Conservation (phyloP, 2,329 filamentous ascomycete genomes). For the Xylariaceae sp. region DNA sequence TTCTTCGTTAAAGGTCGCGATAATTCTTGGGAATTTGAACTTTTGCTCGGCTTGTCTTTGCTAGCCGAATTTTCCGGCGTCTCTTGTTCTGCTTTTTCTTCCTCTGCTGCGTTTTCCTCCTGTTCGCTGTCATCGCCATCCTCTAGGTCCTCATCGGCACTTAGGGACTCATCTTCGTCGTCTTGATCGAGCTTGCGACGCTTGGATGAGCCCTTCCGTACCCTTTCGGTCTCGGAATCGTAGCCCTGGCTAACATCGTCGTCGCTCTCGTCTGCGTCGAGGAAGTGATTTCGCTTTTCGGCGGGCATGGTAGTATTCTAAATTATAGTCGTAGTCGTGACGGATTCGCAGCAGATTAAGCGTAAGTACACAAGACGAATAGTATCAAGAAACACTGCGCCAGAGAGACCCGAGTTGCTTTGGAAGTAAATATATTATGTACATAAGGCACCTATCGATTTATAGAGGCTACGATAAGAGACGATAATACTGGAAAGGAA, state of each 20-base stretch:
- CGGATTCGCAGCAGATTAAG: neutral
- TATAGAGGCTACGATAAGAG: constrained; percentile 7
- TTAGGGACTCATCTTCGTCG: constrained; percentile 32
- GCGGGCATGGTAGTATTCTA: constrained; percentile 50
- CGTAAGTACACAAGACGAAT: neutral
- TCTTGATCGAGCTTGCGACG: constrained; percentile 34
- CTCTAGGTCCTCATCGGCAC: constrained; percentile 28
- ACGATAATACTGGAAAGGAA: neutral
- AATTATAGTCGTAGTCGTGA: neutral
- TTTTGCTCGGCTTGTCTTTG: constrained; percentile 26
- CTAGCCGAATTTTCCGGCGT: constrained; percentile 18
- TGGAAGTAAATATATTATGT: neutral
- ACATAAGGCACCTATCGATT: neutral
- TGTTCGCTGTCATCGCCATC: constrained; percentile 29
- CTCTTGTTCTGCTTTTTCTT: constrained; percentile 15
- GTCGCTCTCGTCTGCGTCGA: constrained; percentile 58
- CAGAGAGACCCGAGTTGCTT: no score
- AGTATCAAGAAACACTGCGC: no score
- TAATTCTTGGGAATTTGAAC: constrained; percentile 43
- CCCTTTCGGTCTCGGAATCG: constrained; percentile 59
- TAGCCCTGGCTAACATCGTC: constrained; percentile 57
- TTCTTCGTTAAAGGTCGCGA: constrained; percentile 59
- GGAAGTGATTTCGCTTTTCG: constrained; percentile 68
- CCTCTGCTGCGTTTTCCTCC: constrained; percentile 19
- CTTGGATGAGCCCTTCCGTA: constrained; percentile 64